Evolutionary conservation across 2,329 filamentous ascomycete genomes (phyloP).

Genomic region (Aspergillus eucalypticola): DNA sequence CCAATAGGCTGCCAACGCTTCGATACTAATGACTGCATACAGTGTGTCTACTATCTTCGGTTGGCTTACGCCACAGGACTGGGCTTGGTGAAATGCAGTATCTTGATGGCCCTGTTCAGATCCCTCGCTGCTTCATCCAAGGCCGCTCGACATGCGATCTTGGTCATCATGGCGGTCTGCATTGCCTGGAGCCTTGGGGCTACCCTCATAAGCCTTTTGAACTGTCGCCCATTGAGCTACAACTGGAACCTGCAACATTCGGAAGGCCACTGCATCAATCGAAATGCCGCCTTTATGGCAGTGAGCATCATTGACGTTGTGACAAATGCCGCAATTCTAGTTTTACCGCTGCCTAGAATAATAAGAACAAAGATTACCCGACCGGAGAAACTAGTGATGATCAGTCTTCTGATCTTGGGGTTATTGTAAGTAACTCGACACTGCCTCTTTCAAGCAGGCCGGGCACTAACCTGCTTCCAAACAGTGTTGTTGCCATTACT

Average conservation of each 20-base stretch:
- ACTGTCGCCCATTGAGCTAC: slow-evolving; percentile 8
- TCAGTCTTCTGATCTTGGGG: not conserved
- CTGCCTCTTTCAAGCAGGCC: not conserved
- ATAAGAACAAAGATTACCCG: not conserved
- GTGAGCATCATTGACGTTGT: slow-evolving; percentile 3
- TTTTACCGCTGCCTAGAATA: not conserved
- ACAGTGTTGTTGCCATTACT: not conserved
- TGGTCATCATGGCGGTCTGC: slow-evolving; percentile 1
- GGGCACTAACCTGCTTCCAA: not conserved
- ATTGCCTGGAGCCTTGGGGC: slow-evolving; percentile 3
- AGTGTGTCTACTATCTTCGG: slow-evolving; percentile 8
- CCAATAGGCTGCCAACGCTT: not conserved
- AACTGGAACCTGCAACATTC: slow-evolving; percentile 4
- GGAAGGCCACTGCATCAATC: slow-evolving; percentile 4
- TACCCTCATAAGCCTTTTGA: not conserved
- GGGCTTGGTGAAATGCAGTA: slow-evolving; percentile 4
- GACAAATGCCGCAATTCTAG: not conserved
- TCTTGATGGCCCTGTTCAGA: not conserved
- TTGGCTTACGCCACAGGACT: slow-evolving; percentile 5
- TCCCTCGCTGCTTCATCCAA: not conserved
- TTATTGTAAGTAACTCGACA: not conserved
- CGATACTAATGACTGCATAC: not conserved
- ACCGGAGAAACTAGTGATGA: not conserved
- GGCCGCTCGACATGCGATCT: not conserved
- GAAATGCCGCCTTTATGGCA: not conserved